A percentile compares a stretch with the other conserved stretches of the same genome.
Conservation (phyloP, 768 basidiomycete genomes). For the Macrolepiota albuminosa region DNA sequence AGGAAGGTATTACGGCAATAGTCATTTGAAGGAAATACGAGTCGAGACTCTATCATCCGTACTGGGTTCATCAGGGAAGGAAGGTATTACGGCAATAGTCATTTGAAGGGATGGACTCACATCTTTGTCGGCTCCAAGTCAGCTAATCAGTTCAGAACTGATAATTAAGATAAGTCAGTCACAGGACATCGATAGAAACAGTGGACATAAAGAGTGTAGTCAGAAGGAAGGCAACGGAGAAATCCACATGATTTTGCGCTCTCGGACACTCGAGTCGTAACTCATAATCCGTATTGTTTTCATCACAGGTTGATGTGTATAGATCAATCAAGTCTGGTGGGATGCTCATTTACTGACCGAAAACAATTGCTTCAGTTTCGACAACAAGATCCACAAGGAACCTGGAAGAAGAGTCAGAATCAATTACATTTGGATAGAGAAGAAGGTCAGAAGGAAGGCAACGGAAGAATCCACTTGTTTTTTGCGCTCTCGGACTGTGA, state of each 20-base stretch:
- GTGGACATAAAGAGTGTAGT: neutral
- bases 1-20: neutral
- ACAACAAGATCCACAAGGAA: neutral
- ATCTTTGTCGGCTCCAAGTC: neutral
- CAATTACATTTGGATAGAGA: neutral
- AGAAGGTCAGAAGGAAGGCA: conserved; percentile 52
- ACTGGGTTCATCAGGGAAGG: conserved; percentile 12
- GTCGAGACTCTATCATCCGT: conserved; percentile 19
- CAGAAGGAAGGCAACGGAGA: conserved; percentile 54
- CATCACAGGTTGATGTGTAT: neutral
- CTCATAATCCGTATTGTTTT: conserved; percentile 15
- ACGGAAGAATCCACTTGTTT: conserved; percentile 47
- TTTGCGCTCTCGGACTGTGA: conserved; percentile 30
- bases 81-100: neutral
- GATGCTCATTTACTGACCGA: neutral
- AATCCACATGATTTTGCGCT: conserved; percentile 36
- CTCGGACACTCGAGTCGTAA: conserved; percentile 15
- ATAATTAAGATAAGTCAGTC: neutral
- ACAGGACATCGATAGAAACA: neutral
- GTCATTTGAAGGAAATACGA: conserved; percentile 3
- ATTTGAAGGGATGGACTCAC: conserved; percentile 1
- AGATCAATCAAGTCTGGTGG: neutral
- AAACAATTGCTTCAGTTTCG: neutral
- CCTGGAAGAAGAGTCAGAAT: neutral
- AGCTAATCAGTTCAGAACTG: neutral